A percentile compares a stretch with the other conserved stretches of the same genome.
These are phyloP conservation scores for Phytophthora tentaculata DNA, from an alignment of 352 stramenopile species.

Conservation along the genomic window DNA sequence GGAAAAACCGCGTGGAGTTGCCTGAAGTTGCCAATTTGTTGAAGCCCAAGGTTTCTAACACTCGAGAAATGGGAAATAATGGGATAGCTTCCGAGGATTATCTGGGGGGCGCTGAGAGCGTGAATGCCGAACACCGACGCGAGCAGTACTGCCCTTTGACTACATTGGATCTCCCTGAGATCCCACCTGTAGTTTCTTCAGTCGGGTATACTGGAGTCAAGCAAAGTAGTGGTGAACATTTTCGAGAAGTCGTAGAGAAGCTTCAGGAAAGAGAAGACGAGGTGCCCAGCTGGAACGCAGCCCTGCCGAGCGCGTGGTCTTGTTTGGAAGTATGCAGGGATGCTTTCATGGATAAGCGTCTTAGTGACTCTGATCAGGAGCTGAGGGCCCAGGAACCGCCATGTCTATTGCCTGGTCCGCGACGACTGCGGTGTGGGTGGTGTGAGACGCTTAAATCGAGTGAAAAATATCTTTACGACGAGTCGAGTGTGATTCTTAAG, in stretches of 20 bases:
- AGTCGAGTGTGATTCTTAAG: conserved; percentile 28
- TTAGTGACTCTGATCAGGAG: not conserved
- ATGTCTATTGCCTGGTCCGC: not conserved
- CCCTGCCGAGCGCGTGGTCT: conserved; percentile 14
- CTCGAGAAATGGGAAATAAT: not conserved
- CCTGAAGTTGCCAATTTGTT: not conserved
- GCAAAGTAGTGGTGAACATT: conserved; percentile 9
- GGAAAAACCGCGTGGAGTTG: not conserved
- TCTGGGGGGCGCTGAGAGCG: not conserved
- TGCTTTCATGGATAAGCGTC: not conserved
- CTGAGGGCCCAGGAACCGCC: not conserved
- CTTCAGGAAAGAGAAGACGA: not conserved
- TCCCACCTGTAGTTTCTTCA: not conserved
- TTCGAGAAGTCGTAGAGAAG: conserved; percentile 9
- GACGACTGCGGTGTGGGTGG: conserved; percentile 28
- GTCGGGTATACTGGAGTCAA: conserved; percentile 14
- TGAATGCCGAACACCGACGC: not conserved
- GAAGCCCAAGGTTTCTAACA: not conserved
- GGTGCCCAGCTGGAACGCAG: not conserved
- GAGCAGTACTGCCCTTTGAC: conserved; percentile 1
- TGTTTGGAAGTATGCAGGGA: conserved; percentile 1
- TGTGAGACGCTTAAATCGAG: conserved; percentile 12
- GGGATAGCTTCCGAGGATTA: not conserved
- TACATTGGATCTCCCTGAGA: conserved; percentile 10
- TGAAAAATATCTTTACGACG: conserved; percentile 17